Conservation (phyloP, 2,329 filamentous ascomycete genomes). For the Ophioceras dolichostomum region DNA sequence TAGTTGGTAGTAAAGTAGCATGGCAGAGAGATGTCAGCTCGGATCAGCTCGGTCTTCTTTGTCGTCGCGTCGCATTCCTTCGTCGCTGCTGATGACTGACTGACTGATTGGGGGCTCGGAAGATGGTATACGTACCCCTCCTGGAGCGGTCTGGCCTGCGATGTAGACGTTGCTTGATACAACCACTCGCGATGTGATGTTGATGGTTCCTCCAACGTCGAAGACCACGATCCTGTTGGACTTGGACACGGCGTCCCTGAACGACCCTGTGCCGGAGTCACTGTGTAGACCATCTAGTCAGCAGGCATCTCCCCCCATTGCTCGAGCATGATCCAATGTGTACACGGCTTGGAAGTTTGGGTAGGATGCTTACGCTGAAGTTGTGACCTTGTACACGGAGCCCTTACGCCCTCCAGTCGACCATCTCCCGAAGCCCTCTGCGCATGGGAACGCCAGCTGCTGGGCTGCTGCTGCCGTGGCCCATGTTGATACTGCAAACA, state of each 20-base stretch:
- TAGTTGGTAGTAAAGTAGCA: too few species aligned
- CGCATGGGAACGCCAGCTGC: slow-evolving; percentile 9
- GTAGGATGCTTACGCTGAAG: not conserved
- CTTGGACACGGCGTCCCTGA: slow-evolving; percentile 35
- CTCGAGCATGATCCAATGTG: too few species aligned
- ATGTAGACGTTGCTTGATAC: slow-evolving; percentile 34
- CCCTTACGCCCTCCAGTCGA: not conserved
- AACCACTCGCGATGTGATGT: slow-evolving; percentile 30
- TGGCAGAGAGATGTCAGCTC: too few species aligned
- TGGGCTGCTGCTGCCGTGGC: not conserved
- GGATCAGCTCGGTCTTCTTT: too few species aligned
- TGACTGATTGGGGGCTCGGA: too few species aligned
- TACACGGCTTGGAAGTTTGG: not conserved
- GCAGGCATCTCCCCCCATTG: too few species aligned
- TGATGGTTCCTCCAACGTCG: slow-evolving; percentile 34
- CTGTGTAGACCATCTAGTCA: slow-evolving; percentile 6
- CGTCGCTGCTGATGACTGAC: too few species aligned
- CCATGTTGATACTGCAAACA: too few species aligned
- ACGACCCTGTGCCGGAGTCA: slow-evolving; percentile 33
- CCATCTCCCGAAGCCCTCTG: not conserved
- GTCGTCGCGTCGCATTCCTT: too few species aligned
- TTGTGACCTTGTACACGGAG: slow-evolving; percentile 1
- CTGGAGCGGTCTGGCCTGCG: slow-evolving; percentile 36
- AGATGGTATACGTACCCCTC: slow-evolving; percentile 22
- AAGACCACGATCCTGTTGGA: slow-evolving; percentile 36